Evolutionary conservation across 2,329 filamentous ascomycete genomes (phyloP).

Genomic region (Aureobasidium sp.): DNA sequence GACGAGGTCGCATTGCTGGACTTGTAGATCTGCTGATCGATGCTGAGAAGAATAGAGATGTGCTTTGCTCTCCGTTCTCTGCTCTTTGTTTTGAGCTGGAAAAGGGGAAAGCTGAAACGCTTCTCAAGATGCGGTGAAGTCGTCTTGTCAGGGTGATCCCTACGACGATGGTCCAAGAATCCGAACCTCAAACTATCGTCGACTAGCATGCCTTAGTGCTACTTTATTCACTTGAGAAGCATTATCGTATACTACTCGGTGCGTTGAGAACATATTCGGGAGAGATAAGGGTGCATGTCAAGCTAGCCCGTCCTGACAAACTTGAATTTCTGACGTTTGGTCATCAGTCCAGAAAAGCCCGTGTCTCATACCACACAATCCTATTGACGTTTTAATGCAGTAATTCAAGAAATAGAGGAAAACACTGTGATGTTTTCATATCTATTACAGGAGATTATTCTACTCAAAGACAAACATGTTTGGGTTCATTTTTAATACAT

Average conservation of each 20-base stretch:
- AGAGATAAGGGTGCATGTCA: no score
- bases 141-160: background rate
- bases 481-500: background rate
- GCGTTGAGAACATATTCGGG: no score
- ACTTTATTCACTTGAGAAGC: background rate
- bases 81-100: background rate
- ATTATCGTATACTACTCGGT: background rate
- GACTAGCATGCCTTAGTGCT: background rate
- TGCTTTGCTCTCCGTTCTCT: background rate
- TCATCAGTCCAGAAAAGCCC: no score
- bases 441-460: no score
- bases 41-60: background rate
- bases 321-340: no score
- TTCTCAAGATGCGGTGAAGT: background rate
- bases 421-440: no score
- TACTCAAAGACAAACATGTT: no score
- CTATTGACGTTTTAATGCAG: no score
- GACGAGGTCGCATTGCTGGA: slow-evolving; percentile 5
- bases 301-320: no score
- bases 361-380: no score
- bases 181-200: background rate
- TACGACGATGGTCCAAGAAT: background rate
- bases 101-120: slow-evolving; percentile 10
- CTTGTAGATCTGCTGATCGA: background rate
- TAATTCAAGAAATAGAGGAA: no score